A percentile compares a stretch with the other conserved stretches of the same genome.
Conservation (phyloP, 805 yeast genomes). For the Candida vaughaniae region DNA sequence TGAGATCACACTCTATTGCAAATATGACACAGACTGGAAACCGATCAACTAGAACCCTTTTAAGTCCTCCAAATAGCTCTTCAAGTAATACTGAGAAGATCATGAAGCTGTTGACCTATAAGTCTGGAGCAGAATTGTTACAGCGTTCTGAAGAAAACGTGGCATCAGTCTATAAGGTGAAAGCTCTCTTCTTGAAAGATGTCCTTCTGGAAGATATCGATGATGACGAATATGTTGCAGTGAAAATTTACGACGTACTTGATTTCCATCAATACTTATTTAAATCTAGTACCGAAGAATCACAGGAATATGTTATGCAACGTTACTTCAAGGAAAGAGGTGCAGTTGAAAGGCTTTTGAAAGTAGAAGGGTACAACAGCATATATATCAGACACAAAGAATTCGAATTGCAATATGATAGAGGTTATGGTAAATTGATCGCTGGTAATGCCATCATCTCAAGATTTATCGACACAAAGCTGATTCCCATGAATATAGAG, state of each 20-base stretch:
- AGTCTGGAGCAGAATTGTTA: constrained; percentile 1
- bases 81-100: neutral
- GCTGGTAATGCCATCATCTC: constrained; percentile 2
- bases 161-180: constrained; percentile 2
- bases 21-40: too few relatives aligned
- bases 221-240: neutral
- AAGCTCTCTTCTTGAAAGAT: neutral
- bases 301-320: neutral
- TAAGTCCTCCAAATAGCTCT: neutral
- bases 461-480: constrained; percentile 1
- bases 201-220: constrained; percentile 1
- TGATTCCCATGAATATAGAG: neutral
- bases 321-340: constrained; percentile 1
- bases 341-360: constrained; percentile 1
- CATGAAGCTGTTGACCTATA: neutral
- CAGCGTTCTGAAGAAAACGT: constrained; percentile 1
- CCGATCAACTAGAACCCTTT: too few relatives aligned
- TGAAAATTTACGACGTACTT: constrained; percentile 4
- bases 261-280: neutral
- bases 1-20: too few relatives aligned
- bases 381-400: constrained; percentile 1
- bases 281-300: neutral
- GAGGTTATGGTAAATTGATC: constrained; percentile 3
- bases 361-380: constrained; percentile 1
- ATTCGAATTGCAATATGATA: constrained; percentile 1